phyloP scores from a whole-genome alignment of 768 basidiomycete genomes.

The Gelatoporia subvermispora region DNA sequence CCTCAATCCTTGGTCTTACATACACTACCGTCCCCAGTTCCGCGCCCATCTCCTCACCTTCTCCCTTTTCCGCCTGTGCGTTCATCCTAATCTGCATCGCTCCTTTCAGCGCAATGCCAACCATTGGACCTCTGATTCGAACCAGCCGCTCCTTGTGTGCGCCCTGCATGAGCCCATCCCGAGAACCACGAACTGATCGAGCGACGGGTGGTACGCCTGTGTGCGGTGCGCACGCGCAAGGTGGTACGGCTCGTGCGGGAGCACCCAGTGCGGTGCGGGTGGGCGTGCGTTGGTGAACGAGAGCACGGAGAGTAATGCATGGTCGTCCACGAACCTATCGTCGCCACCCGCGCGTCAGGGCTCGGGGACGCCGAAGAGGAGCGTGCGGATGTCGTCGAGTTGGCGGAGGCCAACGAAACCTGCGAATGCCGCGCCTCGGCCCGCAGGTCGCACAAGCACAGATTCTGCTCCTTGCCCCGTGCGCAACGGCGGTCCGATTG shows the following conservation, averaged over 20 bases:
- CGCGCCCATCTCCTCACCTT: conserved; percentile 10
- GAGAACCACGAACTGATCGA: conserved; percentile 26
- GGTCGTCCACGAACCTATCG: too few relatives aligned
- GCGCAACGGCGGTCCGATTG: conserved; percentile 35
- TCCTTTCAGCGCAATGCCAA: conserved; percentile 21
- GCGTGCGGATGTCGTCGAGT: conserved; percentile 35
- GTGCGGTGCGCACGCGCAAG: conserved; percentile 11
- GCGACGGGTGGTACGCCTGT: conserved; percentile 19
- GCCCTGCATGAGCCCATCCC: conserved; percentile 13
- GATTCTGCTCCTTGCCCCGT: not conserved
- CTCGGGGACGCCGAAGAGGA: conserved; percentile 41
- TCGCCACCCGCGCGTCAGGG: conserved; percentile 26
- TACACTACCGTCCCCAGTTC: conserved; percentile 20
- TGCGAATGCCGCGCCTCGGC: conserved; percentile 17
- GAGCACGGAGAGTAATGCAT: conserved; percentile 20
- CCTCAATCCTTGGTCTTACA: conserved; percentile 16
- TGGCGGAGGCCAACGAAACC: conserved; percentile 56
- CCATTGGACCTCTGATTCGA: conserved; percentile 16
- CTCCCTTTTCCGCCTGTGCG: not conserved
- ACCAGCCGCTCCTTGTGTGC: conserved; percentile 7
- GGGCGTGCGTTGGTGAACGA: conserved; percentile 23
- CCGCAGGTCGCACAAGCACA: not conserved
- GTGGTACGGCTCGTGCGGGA: conserved; percentile 12
- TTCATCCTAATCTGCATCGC: conserved; percentile 7
- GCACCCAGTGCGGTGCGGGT: conserved; percentile 17